Evolutionary conservation across 2,329 filamentous ascomycete species (phyloP).

Genomic region (Xylaria sp.): DNA sequence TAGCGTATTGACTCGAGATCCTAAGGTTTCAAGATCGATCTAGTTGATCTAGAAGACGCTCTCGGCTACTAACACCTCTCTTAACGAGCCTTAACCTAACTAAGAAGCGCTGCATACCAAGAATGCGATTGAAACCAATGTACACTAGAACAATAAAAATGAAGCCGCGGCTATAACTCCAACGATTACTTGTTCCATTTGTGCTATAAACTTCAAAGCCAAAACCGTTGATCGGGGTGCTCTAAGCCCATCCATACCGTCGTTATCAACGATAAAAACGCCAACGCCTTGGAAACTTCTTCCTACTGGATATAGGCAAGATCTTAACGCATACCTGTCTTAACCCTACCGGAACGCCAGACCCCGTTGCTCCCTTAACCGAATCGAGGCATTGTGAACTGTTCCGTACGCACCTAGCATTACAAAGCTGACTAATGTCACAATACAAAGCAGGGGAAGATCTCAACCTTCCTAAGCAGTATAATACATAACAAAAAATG

Average conservation of each 20-base stretch:
- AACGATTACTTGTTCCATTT: slow-evolving; percentile 13
- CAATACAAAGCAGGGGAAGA: slow-evolving; percentile 31
- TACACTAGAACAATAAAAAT: background rate
- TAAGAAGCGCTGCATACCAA: too few relatives aligned
- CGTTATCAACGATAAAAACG: slow-evolving; percentile 19
- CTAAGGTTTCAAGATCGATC: too few relatives aligned
- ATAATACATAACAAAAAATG: slow-evolving; percentile 28
- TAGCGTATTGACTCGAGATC: too few relatives aligned
- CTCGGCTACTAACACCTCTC: too few relatives aligned
- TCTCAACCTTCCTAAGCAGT: slow-evolving; percentile 20
- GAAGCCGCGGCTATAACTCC: background rate
- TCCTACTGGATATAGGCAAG: slow-evolving; percentile 23
- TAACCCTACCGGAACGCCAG: slow-evolving; percentile 21
- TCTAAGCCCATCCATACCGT: slow-evolving; percentile 13
- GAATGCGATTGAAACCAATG: too few relatives aligned
- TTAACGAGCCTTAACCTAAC: too few relatives aligned
- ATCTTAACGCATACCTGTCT: slow-evolving; percentile 9
- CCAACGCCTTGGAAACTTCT: slow-evolving; percentile 11
- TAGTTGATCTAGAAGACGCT: too few relatives aligned
- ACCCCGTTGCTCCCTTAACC: slow-evolving; percentile 2
- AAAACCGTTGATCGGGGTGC: slow-evolving; percentile 1
- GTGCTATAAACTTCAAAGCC: slow-evolving; percentile 6
- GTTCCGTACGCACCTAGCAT: slow-evolving; percentile 20
- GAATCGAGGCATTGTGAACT: slow-evolving; percentile 17
- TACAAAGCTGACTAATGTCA: slow-evolving; percentile 25